Evolutionary conservation across 1,284 basidiomycete genomes (phyloP).

Genomic region (Cutaneotrichosporon cutaneum): DNA sequence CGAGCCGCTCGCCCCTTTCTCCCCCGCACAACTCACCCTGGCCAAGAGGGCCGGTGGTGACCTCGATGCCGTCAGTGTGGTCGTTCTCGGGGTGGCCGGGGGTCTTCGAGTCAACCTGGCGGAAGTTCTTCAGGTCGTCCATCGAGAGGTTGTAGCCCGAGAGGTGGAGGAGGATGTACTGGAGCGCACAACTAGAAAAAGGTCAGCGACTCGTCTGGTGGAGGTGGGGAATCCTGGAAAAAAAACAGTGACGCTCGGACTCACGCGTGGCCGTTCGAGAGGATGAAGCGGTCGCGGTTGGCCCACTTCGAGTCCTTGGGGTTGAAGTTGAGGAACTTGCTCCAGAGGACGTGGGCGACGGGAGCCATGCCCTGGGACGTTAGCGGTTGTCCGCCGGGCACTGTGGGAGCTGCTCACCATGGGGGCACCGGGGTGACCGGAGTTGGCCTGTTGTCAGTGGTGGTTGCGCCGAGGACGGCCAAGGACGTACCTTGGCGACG

Average conservation of each 20-base stretch:
- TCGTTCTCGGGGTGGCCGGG: slow-evolving; percentile 88
- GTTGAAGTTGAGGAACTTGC: slow-evolving; percentile 77
- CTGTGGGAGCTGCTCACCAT: slow-evolving; percentile 58
- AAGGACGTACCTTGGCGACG: slow-evolving; percentile 55
- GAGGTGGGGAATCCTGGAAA: not conserved
- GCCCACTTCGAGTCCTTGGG: slow-evolving; percentile 87
- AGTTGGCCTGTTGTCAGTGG: slow-evolving; percentile 69
- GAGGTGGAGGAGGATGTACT: slow-evolving; percentile 55
- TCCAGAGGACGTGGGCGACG: slow-evolving; percentile 80
- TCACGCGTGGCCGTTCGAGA: slow-evolving; percentile 55
- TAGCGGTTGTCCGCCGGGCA: not conserved
- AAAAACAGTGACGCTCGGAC: slow-evolving; percentile 36
- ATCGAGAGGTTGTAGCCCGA: slow-evolving; percentile 57
- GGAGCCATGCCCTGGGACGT: slow-evolving; percentile 69
- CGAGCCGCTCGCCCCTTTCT: not conserved
- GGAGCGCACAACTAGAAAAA: slow-evolving; percentile 64
- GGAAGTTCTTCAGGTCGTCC: slow-evolving; percentile 55
- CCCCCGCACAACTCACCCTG: slow-evolving; percentile 60
- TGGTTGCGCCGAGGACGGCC: slow-evolving; percentile 62
- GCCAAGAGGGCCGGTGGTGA: slow-evolving; percentile 93
- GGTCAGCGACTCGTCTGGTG: slow-evolving; percentile 1
- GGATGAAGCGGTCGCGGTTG: slow-evolving; percentile 69
- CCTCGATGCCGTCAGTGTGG: slow-evolving; percentile 90
- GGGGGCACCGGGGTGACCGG: slow-evolving; percentile 87
- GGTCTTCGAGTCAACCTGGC: slow-evolving; percentile 79